A percentile compares a stretch with the other conserved stretches of the same genome.
Conservation (phyloP, 257 asterid genomes). For the Lycium ferocissimum region DNA sequence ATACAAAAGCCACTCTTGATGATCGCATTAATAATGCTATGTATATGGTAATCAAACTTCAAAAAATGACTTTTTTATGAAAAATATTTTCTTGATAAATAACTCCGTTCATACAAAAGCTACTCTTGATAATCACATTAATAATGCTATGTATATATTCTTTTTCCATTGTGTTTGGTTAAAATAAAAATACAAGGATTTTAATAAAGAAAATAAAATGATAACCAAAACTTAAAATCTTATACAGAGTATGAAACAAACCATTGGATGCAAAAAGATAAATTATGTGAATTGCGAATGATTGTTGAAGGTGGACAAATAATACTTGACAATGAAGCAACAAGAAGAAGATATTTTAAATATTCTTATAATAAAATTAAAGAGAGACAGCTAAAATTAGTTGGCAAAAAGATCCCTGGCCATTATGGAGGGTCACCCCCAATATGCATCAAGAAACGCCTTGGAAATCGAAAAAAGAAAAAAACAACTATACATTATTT, state of each 20-base stretch:
- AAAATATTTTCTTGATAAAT: too few relatives aligned
- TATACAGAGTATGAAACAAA: background rate
- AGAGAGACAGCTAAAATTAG: conserved; percentile 36
- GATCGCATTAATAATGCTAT: too few relatives aligned
- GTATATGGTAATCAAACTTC: background rate
- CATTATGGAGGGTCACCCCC: conserved; percentile 28
- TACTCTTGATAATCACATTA: too few relatives aligned
- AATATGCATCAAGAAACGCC: conserved; percentile 16
- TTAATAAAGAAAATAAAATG: background rate
- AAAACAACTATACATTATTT: background rate
- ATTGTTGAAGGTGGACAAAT: background rate
- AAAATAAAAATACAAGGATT: background rate
- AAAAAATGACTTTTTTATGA: too few relatives aligned
- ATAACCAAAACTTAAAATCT: background rate
- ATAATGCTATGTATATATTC: background rate
- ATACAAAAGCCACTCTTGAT: too few relatives aligned
- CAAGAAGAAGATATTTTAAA: background rate
- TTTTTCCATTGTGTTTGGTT: background rate
- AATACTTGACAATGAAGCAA: conserved; percentile 21
- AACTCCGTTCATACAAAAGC: too few relatives aligned
- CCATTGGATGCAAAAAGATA: background rate
- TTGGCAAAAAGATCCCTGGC: background rate
- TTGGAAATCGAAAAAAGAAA: conserved; percentile 24
- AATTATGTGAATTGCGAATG: background rate
- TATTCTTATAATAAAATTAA: background rate